A percentile compares a stretch with the other conserved stretches of the same genome.
Conservation (phyloP, 2,329 filamentous ascomycete genomes). For the Scytalidium sp. region DNA sequence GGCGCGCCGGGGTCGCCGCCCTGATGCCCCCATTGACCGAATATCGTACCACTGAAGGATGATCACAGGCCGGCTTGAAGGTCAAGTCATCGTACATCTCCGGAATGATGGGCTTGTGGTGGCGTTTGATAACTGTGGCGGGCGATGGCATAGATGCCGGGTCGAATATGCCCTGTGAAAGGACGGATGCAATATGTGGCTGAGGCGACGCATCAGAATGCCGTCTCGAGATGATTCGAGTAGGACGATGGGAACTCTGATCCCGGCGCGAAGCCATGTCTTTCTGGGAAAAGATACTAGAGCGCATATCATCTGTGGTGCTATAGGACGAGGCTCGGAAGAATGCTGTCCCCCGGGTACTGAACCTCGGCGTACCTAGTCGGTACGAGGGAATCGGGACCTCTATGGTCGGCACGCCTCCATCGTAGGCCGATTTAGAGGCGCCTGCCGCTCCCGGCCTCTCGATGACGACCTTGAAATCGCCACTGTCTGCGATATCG, state of each 20-base stretch:
- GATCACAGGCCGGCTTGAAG: slow-evolving; percentile 74
- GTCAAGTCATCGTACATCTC: slow-evolving; percentile 81
- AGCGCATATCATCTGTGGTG: slow-evolving; percentile 68
- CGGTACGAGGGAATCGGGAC: slow-evolving; percentile 81
- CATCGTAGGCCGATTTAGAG: slow-evolving; percentile 48
- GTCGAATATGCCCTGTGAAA: slow-evolving; percentile 12
- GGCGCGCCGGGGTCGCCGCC: slow-evolving; percentile 83
- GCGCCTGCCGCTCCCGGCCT: slow-evolving; percentile 59
- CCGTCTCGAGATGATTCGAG: slow-evolving; percentile 21
- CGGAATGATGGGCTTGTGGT: slow-evolving; percentile 53
- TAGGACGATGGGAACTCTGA: slow-evolving; percentile 15
- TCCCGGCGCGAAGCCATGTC: slow-evolving; percentile 19
- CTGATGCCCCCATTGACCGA: slow-evolving; percentile 71
- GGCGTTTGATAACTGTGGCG: slow-evolving; percentile 14
- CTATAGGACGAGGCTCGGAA: slow-evolving; percentile 79
- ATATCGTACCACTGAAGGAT: slow-evolving; percentile 79
- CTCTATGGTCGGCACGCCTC: slow-evolving; percentile 58
- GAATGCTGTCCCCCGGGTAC: slow-evolving; percentile 69
- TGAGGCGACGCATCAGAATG: slow-evolving; percentile 29
- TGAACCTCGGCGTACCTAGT: slow-evolving; percentile 80
- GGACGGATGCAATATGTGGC: slow-evolving; percentile 9
- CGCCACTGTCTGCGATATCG: slow-evolving; percentile 57
- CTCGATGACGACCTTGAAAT: slow-evolving; percentile 78
- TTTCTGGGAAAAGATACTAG: slow-evolving; percentile 54
- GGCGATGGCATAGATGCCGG: slow-evolving; percentile 9